Evolutionary conservation across 441 rosid genomes (phyloP).

Genomic region (Omphalea diandra): DNA sequence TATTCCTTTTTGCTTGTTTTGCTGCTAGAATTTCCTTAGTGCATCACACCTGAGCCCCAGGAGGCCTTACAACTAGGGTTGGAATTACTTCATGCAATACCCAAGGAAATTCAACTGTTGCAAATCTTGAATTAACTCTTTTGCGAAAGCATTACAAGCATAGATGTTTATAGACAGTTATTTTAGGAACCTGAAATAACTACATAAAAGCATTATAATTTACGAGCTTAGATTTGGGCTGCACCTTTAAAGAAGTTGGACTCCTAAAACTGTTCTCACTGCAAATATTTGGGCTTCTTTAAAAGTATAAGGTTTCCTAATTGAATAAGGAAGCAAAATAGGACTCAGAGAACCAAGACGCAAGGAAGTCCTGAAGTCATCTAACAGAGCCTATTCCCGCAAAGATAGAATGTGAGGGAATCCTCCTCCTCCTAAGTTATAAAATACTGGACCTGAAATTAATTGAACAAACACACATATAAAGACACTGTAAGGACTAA

Average conservation of each 20-base stretch:
- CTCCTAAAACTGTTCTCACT: not conserved
- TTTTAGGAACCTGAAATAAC: too few relatives aligned
- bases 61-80: not conserved
- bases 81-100: not conserved
- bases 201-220: too few relatives aligned
- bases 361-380: not conserved
- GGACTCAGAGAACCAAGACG: not conserved
- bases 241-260: not conserved
- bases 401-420: not conserved
- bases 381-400: not conserved
- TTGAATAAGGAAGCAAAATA: not conserved
- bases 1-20: not conserved
- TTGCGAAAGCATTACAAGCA: slow-evolving; percentile 3
- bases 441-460: not conserved
- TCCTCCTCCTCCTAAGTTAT: not conserved
- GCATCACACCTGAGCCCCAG: not conserved
- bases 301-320: not conserved
- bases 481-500: not conserved
- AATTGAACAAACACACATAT: not conserved
- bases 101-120: not conserved
- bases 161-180: not conserved
- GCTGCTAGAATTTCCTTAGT: not conserved
- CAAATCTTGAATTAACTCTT: not conserved
- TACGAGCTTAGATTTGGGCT: not conserved
- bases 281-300: not conserved